These are phyloP conservation scores for Leucogyrophana mollusca DNA, from an alignment of 768 basidiomycete genomes.

Conservation along the genomic window DNA sequence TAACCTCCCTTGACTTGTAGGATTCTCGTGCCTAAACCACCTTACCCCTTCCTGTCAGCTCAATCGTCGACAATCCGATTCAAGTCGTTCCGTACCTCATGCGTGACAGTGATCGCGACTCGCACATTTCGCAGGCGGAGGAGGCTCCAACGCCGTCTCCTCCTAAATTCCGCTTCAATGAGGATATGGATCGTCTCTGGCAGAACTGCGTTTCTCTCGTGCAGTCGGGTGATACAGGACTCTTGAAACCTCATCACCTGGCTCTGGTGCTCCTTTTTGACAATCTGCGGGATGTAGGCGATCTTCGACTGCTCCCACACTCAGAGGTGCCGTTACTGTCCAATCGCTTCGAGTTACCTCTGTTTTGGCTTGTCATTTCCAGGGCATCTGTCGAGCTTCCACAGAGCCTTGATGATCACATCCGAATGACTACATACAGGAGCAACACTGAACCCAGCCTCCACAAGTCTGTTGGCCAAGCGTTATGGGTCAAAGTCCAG, in stretches of 20 bases:
- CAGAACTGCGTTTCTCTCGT: neutral
- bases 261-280: constrained; percentile 7
- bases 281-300: neutral
- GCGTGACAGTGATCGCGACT: too few species aligned
- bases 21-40: too few species aligned
- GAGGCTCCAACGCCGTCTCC: neutral
- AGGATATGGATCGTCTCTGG: constrained; percentile 7
- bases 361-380: constrained; percentile 9
- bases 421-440: neutral
- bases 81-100: too few species aligned
- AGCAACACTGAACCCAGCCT: neutral
- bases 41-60: too few species aligned
- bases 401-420: neutral
- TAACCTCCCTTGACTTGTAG: too few species aligned
- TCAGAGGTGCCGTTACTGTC: neutral
- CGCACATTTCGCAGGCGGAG: too few species aligned
- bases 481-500: constrained; percentile 2
- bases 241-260: constrained; percentile 7
- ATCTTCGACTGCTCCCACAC: neutral
- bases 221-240: neutral
- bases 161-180: constrained; percentile 3
- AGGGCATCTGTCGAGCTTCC: neutral
- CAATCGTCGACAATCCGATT: too few species aligned
- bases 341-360: constrained; percentile 5
- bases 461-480: constrained; percentile 3